Evolutionary conservation across 495 filamentous ascomycete species (phyloP), one percentile per base, ranked within the genome.

Genomic region (Tuber microsphaerosporum): DNA sequence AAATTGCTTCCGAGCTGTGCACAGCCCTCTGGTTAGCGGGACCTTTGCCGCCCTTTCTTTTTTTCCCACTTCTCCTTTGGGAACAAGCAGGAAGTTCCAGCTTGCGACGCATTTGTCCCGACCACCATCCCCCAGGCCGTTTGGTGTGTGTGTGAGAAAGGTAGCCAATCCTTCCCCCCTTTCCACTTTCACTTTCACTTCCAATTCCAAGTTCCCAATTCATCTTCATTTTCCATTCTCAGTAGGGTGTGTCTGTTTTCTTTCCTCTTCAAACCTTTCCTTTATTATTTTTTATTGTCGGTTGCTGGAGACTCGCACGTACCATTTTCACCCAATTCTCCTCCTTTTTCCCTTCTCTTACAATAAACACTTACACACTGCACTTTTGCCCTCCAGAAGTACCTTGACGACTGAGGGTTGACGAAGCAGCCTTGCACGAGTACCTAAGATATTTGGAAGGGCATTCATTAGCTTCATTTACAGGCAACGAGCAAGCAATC

Each of bases 11-110:
- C 10, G 39, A 43, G 42, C 19, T 79, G 76, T 76, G 77, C 77
- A 76, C 56, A 77, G 70, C 76, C 69, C 80, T 76, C 75, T 80
- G 75, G 70, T 39, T 70, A 69, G 61, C 76, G 71, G 20, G 71
- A 42, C 74, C 74, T 71, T 82, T 76, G 76, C 75, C 78, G 76
- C 75, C 77, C 72, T 76, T 74, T 71, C 48, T 76, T 73, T 74
- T 76, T 75, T 75, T 82, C 76, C 65, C 73, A 73, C 74, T 71
- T 76, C 71, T 77, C 71, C 81, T 75, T 65, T 65, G 56, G 56
- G 56, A 65, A 65, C 16, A 65, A 26, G 31, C 10, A 34, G 56
- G 26, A 75, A 71, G 76, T 79, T 76, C 69, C 77, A 76, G 71
- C 80, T 79, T 79, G 80, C 77, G 72, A 76, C 71, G 74, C 76